Evolutionary conservation across 805 yeast species (phyloP).

Genomic region (Hanseniaspora singularis): DNA sequence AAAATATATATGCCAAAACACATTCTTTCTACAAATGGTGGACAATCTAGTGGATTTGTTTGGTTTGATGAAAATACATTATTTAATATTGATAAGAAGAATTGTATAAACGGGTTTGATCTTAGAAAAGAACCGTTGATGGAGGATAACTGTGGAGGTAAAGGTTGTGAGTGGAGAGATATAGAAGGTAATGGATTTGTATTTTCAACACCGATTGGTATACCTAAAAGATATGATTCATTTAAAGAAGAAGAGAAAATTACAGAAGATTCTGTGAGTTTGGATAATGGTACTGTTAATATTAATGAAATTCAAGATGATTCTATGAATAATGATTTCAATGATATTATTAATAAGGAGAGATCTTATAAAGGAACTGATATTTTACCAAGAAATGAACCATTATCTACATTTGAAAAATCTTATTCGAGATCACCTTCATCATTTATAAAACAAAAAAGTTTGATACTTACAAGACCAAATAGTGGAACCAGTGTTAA

Average conservation of each 20-base stretch:
- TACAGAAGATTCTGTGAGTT: too few species aligned
- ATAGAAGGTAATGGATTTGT: conserved; percentile 29
- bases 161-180: conserved; percentile 28
- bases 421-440: not conserved
- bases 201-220: conserved; percentile 17
- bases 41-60: conserved; percentile 27
- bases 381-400: not conserved
- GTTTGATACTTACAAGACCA: not conserved
- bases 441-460: not conserved
- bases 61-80: conserved; percentile 29
- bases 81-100: conserved; percentile 28
- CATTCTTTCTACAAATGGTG: conserved; percentile 25
- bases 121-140: conserved; percentile 25
- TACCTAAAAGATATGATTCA: not conserved
- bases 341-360: not conserved
- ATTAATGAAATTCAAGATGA: not conserved
- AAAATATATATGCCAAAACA: conserved; percentile 62
- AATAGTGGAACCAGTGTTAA: too few species aligned
- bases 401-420: not conserved
- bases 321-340: too few species aligned
- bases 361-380: not conserved
- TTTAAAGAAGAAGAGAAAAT: not conserved
- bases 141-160: conserved; percentile 24
- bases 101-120: conserved; percentile 28
- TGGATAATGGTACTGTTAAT: too few species aligned